Percentiles rank a stretch among this genome's conserved stretches.
Evolutionary conservation across 2,329 filamentous ascomycete genomes (phyloP).

Genomic region (Trichoderma hamatum): DNA sequence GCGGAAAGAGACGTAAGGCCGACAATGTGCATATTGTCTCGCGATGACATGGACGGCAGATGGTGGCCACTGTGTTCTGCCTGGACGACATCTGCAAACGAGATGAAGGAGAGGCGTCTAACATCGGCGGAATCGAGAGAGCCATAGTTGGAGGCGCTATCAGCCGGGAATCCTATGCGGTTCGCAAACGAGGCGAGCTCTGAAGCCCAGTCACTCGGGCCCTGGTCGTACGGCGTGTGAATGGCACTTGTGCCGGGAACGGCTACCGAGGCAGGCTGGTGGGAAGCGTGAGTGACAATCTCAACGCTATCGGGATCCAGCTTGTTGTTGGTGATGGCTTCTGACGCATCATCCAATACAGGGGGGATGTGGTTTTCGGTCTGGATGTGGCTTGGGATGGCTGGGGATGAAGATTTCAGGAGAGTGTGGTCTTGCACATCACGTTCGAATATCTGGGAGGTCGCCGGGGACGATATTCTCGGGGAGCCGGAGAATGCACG

Average conservation of each 20-base stretch:
- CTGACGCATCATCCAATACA: conserved; percentile 86
- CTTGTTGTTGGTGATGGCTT: conserved; percentile 85
- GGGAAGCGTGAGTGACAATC: conserved; percentile 83
- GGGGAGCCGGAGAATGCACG: conserved; percentile 72
- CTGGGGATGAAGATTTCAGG: conserved; percentile 72
- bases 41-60: conserved; percentile 53
- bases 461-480: conserved; percentile 75
- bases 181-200: conserved; percentile 59
- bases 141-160: conserved; percentile 74
- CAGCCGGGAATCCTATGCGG: conserved; percentile 50
- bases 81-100: conserved; percentile 93
- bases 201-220: conserved; percentile 57
- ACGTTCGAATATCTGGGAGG: conserved; percentile 86
- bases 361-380: conserved; percentile 94
- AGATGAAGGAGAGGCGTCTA: conserved; percentile 88
- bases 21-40: conserved; percentile 71
- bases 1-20: conserved; percentile 65
- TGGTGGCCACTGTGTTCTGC: conserved; percentile 70
- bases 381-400: conserved; percentile 91
- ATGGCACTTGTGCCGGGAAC: conserved; percentile 56
- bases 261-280: conserved; percentile 75
- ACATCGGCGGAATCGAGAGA: conserved; percentile 75
- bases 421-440: conserved; percentile 81
- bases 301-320: conserved; percentile 88
- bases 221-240: conserved; percentile 45